A percentile compares a stretch with the other conserved stretches of the same genome.
phyloP scores from a whole-genome alignment of 148 eudicot species.

The Tetragonia tetragonoides region DNA sequence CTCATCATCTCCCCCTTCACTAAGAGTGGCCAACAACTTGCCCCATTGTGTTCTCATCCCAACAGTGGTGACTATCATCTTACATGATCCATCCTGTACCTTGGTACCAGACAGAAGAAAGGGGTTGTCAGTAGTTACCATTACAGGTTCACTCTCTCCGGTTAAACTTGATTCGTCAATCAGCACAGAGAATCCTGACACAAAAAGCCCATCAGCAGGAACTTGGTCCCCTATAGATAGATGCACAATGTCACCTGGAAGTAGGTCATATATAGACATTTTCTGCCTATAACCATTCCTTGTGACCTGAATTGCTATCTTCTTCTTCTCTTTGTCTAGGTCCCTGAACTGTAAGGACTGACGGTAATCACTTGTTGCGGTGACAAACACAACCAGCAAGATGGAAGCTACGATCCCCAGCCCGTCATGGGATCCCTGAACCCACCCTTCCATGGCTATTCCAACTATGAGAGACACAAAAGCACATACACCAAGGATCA shows the following conservation, averaged over 20 bases:
- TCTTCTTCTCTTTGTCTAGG: conserved; percentile 94
- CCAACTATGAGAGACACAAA: conserved; percentile 89
- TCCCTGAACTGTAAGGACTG: conserved; percentile 91
- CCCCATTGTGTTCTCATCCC: conserved; percentile 99
- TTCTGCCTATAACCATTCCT: conserved; percentile 83
- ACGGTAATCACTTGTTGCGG: conserved; percentile 91
- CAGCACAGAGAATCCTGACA: conserved; percentile 81
- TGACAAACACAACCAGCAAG: conserved; percentile 84
- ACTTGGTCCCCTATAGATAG: conserved; percentile 96
- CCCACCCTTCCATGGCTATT: conserved; percentile 93
- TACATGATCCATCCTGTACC: conserved; percentile 96
- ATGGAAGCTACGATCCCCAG: conserved; percentile 92
- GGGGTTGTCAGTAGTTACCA: conserved; percentile 66
- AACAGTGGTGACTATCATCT: conserved; percentile 91
- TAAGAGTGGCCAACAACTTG: conserved; percentile 91
- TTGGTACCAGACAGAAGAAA: conserved; percentile 91
- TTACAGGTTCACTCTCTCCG: conserved; percentile 94
- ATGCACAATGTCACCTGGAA: conserved; percentile 93
- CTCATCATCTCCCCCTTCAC: conserved; percentile 96
- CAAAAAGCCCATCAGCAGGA: conserved; percentile 94
- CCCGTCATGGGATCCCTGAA: conserved; percentile 89
- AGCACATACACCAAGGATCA: conserved; percentile 94
- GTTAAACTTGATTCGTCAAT: conserved; percentile 94
- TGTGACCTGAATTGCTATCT: conserved; percentile 78
- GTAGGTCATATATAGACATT: conserved; percentile 79